Conservation (phyloP, 2,329 filamentous ascomycete species). For the Fusarium papillatum region DNA sequence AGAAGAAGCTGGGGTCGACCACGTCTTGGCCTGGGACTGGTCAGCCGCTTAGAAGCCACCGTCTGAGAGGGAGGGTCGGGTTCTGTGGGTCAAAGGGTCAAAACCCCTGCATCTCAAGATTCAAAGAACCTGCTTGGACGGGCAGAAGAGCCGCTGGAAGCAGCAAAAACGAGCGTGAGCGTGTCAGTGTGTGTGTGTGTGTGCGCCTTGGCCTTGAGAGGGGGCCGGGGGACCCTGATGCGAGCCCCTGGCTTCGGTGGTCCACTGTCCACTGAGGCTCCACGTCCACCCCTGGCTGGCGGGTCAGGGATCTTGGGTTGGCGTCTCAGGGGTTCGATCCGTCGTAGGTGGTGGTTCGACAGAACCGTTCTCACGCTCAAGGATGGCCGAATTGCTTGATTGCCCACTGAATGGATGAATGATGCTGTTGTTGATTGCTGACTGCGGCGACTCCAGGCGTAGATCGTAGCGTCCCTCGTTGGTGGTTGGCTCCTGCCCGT, state of each 20-base stretch:
- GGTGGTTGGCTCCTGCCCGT: background rate
- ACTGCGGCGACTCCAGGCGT: conserved; percentile 26
- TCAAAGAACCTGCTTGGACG: conserved; percentile 2
- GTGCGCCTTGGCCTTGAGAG: background rate
- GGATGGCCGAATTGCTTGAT: conserved; percentile 16
- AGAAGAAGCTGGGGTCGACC: conserved; percentile 41
- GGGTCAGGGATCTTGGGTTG: conserved; percentile 24
- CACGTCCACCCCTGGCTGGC: conserved; percentile 22
- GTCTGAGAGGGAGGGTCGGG: conserved; percentile 6
- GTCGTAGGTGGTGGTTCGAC: conserved; percentile 8
- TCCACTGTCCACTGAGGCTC: conserved; percentile 15
- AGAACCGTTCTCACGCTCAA: background rate
- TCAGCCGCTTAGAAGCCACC: conserved; percentile 20
- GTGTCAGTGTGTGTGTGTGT: background rate
- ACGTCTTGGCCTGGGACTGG: conserved; percentile 28
- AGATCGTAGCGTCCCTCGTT: background rate
- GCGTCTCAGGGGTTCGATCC: conserved; percentile 37
- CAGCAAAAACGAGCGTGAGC: background rate
- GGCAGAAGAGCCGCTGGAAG: conserved; percentile 7
- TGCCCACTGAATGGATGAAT: conserved; percentile 15
- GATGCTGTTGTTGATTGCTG: background rate
- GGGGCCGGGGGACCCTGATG: background rate
- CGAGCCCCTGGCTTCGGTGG: conserved; percentile 2
- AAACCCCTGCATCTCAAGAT: conserved; percentile 24
- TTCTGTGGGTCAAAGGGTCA: conserved; percentile 4